Percentiles rank a stretch among this genome's conserved stretches.
These are phyloP conservation scores for Pulicaria dysenterica DNA, from an alignment of 129 eudicot genomes.

Conservation along the genomic window DNA sequence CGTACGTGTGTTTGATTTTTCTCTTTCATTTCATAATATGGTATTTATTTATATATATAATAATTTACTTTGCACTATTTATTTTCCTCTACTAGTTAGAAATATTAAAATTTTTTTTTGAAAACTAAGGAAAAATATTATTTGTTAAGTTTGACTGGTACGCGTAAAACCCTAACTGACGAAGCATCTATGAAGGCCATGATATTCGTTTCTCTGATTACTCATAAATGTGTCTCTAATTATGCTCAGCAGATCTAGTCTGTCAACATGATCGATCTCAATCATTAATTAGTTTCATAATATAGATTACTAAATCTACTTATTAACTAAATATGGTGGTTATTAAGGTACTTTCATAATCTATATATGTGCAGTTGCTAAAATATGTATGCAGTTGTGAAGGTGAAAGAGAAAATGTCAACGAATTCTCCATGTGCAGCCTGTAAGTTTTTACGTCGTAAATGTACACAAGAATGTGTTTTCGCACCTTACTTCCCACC, in stretches of 20 bases:
- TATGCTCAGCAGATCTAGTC: conserved; percentile 25
- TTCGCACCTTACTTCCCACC: conserved; percentile 93
- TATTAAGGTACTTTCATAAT: conserved; percentile 10
- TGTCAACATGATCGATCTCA: conserved; percentile 35
- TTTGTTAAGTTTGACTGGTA: neutral
- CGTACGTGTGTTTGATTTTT: neutral
- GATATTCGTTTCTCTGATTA: conserved; percentile 30
- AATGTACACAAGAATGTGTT: conserved; percentile 89
- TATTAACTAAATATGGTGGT: neutral
- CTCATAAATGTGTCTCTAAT: conserved; percentile 25
- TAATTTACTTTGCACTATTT: neutral
- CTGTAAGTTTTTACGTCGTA: conserved; percentile 73
- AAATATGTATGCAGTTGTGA: conserved; percentile 35
- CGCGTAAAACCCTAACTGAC: conserved; percentile 14
- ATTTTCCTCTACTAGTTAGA: neutral
- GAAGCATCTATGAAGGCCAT: conserved; percentile 16
- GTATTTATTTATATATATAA: neutral
- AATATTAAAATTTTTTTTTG: too few species aligned
- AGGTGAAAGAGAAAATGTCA: conserved; percentile 49
- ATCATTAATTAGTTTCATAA: conserved; percentile 4
- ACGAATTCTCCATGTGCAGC: conserved; percentile 90
- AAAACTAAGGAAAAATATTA: too few species aligned
- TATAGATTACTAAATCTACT: neutral
- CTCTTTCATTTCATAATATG: neutral
- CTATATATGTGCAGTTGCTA: conserved; percentile 33